Percentiles rank a stretch among this genome's conserved stretches.
phyloP scores from a whole-genome alignment of 352 stramenopile genomes.

The Pythium utonaiense region DNA sequence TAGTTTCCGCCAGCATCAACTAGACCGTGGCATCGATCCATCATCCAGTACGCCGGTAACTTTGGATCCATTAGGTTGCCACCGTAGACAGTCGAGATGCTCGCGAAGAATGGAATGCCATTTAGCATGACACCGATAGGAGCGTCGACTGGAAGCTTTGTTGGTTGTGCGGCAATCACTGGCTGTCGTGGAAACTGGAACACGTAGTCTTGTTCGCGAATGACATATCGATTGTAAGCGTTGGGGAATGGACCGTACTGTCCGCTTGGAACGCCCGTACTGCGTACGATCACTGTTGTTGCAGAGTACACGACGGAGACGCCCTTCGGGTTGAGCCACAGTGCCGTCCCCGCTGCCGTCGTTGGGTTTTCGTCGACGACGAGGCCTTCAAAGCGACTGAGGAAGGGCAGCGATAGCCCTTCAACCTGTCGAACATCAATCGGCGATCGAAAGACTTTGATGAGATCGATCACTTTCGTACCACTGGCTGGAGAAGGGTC shows the following conservation, averaged over 20 bases:
- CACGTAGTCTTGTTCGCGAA: slow-evolving; percentile 58
- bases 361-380: slow-evolving; percentile 49
- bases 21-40: slow-evolving; percentile 74
- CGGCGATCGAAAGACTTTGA: slow-evolving; percentile 46
- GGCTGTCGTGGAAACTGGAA: slow-evolving; percentile 60
- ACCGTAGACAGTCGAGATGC: slow-evolving; percentile 34
- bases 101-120: slow-evolving; percentile 61
- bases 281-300: slow-evolving; percentile 50
- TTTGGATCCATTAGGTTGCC: slow-evolving; percentile 40
- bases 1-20: slow-evolving; percentile 66
- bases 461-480: slow-evolving; percentile 1
- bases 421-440: slow-evolving; percentile 45
- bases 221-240: slow-evolving; percentile 41
- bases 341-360: slow-evolving; percentile 13
- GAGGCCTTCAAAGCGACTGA: slow-evolving; percentile 47
- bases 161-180: slow-evolving; percentile 16
- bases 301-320: slow-evolving; percentile 55
- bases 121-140: slow-evolving; percentile 73
- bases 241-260: slow-evolving; percentile 64
- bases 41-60: slow-evolving; percentile 34
- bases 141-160: slow-evolving; percentile 33
- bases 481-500: slow-evolving; percentile 5
- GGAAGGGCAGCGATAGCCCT: slow-evolving; percentile 38
- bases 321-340: slow-evolving; percentile 49
- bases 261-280: slow-evolving; percentile 48